Conservation (phyloP, 805 yeast species). For the Hyphopichia homilentoma region DNA sequence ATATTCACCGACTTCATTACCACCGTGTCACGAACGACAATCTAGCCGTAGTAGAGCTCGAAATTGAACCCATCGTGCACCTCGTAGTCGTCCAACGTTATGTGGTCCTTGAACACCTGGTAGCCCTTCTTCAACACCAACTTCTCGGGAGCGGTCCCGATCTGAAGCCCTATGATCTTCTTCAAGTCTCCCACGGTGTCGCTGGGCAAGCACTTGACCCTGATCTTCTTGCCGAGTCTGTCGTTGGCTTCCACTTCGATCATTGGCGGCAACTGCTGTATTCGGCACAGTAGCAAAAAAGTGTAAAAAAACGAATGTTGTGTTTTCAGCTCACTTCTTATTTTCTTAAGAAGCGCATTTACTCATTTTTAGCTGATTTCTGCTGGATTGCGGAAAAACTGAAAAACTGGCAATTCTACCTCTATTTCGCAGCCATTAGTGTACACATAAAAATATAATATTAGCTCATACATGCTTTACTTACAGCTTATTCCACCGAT, state of each 20-base stretch:
- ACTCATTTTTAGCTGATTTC: too few species aligned
- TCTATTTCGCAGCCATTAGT: too few species aligned
- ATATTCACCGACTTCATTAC: too few species aligned
- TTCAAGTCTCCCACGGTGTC: constrained; percentile 92
- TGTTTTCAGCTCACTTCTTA: not conserved
- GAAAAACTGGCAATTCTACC: too few species aligned
- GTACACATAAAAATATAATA: too few species aligned
- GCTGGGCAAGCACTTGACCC: constrained; percentile 80
- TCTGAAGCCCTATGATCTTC: constrained; percentile 74
- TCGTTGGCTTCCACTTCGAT: constrained; percentile 41
- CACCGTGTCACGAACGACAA: not conserved
- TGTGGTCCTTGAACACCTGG: constrained; percentile 81
- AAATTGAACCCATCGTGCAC: constrained; percentile 84
- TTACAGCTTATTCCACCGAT: too few species aligned
- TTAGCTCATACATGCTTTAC: too few species aligned
- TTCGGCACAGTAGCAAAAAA: too few species aligned
- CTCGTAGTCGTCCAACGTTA: constrained; percentile 90
- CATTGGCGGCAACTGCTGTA: too few species aligned
- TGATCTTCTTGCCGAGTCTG: constrained; percentile 81
- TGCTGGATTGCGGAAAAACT: too few species aligned
- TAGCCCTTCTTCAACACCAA: constrained; percentile 81
- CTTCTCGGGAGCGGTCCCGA: constrained; percentile 68
- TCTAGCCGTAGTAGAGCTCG: constrained; percentile 71
- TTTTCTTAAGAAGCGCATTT: too few species aligned
- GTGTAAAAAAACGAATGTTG: not conserved